Evolutionary conservation across 345 rosid species (phyloP).

Genomic region (Salix dunnii): DNA sequence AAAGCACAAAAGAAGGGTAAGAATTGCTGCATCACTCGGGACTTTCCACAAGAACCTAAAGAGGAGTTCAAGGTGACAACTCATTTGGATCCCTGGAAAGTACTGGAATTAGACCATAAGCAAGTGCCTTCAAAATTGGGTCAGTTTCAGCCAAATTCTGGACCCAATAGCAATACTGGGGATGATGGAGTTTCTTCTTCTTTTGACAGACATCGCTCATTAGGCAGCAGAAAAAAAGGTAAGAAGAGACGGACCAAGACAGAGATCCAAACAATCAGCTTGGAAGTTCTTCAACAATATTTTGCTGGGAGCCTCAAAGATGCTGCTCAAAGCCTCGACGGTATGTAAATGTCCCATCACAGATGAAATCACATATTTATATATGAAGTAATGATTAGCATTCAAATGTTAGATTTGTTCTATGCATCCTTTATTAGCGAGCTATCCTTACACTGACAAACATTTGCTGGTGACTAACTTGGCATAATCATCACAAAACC

Average conservation of each 20-base stretch:
- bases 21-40: conserved; percentile 52
- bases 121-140: conserved; percentile 35
- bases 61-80: conserved; percentile 55
- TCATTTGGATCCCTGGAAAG: conserved; percentile 31
- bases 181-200: conserved; percentile 32
- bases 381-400: neutral
- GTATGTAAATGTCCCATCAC: conserved; percentile 42
- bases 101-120: conserved; percentile 24
- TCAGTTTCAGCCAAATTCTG: conserved; percentile 31
- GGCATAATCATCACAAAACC: neutral
- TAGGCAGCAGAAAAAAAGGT: conserved; percentile 45
- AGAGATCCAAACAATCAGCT: conserved; percentile 73
- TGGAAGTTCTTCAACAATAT: conserved; percentile 76
- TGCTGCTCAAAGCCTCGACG: conserved; percentile 91
- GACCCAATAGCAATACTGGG: conserved; percentile 26
- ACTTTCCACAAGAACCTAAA: conserved; percentile 46
- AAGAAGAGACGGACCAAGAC: conserved; percentile 67
- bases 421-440: neutral
- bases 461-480: neutral
- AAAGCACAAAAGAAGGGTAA: conserved; percentile 57
- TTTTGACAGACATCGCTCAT: conserved; percentile 22
- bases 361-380: conserved; percentile 14
- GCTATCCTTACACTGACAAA: neutral
- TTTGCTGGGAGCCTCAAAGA: conserved; percentile 95
- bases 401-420: neutral